Evolutionary conservation across 352 stramenopile species (phyloP), one percentile per base, ranked within the genome.

Genomic region (Phytophthora pinifolia): DNA sequence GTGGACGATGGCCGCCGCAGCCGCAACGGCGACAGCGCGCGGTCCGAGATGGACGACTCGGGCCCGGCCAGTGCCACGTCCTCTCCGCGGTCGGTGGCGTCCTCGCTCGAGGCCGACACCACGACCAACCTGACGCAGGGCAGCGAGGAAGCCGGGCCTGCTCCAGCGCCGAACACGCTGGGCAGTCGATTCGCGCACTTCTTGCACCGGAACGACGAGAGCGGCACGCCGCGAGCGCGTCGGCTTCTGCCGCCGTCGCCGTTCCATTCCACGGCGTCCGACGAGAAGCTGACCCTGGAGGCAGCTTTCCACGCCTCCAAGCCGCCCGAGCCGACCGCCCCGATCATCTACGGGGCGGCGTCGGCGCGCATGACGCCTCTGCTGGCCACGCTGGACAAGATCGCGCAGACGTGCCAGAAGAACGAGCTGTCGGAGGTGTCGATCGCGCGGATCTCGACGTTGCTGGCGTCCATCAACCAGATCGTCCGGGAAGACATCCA

Each of bases 401-500:
- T 90, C 36, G 49, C 59, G 9, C 68, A 82, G 15, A 77, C 70
- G 10, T 88, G 75, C 31, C 69, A 85, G 32, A 66, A 79, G 45
- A 62, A 74, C 22, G 79, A 90, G 44, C 59, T 90, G 34, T 82
- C 53, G 1, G 79, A 90, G 38, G 70, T 87, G 13, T 62, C 75
- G 18, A 86, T 87, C 53, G 74, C 79, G 2, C 75, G 76, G 12
- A 78, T 90, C 46, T 77, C 76, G 25, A 87, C 79, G n/a, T 36
- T 90, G 52, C 35, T 90, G 18, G 72, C 69, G 10, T 88, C 79
- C 0, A 76, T 87, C 20, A 79, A 72, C 54, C 79, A 90, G 50
- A 84, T 90, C 36, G 72, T 88, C 14, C 68, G 66, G 12, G 75
- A 89, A 25, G 79, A 89, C 34, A 22, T 89, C 42, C 70, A 76